Base-by-base conservation (phyloP, 192 early-diverging fungal genomes). In the Rhizophagus sp. region DNA sequence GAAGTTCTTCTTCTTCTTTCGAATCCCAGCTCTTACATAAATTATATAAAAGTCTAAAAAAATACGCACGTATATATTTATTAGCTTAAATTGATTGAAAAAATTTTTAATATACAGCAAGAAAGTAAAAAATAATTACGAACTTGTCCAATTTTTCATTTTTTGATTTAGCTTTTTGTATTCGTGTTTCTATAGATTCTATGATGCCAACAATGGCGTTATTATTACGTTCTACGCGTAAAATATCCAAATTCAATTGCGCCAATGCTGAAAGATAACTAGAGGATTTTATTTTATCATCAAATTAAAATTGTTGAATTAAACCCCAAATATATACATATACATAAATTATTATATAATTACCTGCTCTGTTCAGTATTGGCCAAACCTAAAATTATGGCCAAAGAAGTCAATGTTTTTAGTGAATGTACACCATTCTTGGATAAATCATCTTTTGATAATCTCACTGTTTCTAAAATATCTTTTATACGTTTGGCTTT, bases 331-430 rank as follows among this genome's bases (percentile, higher is more conserved):
- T 30, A n/a, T 24, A 72, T 17, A 72, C 2, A 3, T 5, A 73
- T 44, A 49, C 5, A 24, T 25, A 49, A 17, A 12, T n/a, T 34
- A 8, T 7, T 72, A 73, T 9, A 12, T 25, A 50, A 36, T 19
- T 57, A 75, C 73, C 73, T 75, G 73, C 73, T 75, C 25, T 30
- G 44, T 75, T 75, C 73, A 24, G 50, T 49, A 75, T 75, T 52
- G 13, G 44, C 73, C 27, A 75, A 75, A 27, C 73, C 73, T 19
- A 75, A 62, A 62, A 49, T 75, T 27, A 30, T 61, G 17, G 49
- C 74, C 15, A 75, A 27, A 34, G 57, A 61, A 61, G 49, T 9
- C 24, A 75, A 61, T 62, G 74, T 75, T 61, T 36, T 24, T 33
- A 75, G 17, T 15, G 73, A 34, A 30, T 22, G 22, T 33, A 13